Percentiles rank a stretch among this genome's conserved stretches.
Conservation (phyloP, 2,329 filamentous ascomycete species). For the Pseudogymnoascus sp. region DNA sequence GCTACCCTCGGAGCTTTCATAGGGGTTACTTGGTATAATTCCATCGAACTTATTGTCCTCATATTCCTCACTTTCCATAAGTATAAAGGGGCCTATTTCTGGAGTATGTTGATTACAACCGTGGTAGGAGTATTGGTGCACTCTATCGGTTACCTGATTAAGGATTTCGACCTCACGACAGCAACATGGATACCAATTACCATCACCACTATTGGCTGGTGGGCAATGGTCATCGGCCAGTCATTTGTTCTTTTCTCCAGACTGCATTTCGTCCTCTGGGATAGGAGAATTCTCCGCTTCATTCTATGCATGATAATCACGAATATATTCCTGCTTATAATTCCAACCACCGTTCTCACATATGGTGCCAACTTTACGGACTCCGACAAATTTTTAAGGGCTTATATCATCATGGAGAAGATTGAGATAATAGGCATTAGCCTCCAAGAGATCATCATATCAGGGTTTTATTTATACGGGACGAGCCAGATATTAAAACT, state of each 20-base stretch:
- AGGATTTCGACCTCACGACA: constrained; percentile 30
- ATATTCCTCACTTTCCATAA: constrained; percentile 30
- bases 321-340: constrained; percentile 39
- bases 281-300: constrained; percentile 35
- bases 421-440: constrained; percentile 37
- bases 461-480: constrained; percentile 43
- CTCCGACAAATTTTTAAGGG: constrained; percentile 23
- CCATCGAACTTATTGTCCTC: constrained; percentile 30
- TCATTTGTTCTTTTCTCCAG: constrained; percentile 47
- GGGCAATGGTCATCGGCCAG: constrained; percentile 46
- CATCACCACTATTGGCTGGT: constrained; percentile 36
- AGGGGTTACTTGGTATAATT: constrained; percentile 29
- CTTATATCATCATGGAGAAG: constrained; percentile 33
- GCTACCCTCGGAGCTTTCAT: constrained; percentile 22
- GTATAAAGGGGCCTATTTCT: constrained; percentile 31
- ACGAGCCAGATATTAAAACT: constrained; percentile 24
- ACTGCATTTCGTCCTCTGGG: constrained; percentile 43
- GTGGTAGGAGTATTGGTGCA: constrained; percentile 30
- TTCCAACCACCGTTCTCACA: constrained; percentile 41
- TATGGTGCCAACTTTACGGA: constrained; percentile 27
- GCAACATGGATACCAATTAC: constrained; percentile 37
- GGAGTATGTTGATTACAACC: constrained; percentile 30
- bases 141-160: constrained; percentile 38
- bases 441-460: constrained; percentile 38
- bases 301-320: constrained; percentile 44